A percentile compares a stretch with the other conserved stretches of the same genome.
Evolutionary conservation across 2,329 filamentous ascomycete species (phyloP).

Genomic region (Ascochyta pisi): DNA sequence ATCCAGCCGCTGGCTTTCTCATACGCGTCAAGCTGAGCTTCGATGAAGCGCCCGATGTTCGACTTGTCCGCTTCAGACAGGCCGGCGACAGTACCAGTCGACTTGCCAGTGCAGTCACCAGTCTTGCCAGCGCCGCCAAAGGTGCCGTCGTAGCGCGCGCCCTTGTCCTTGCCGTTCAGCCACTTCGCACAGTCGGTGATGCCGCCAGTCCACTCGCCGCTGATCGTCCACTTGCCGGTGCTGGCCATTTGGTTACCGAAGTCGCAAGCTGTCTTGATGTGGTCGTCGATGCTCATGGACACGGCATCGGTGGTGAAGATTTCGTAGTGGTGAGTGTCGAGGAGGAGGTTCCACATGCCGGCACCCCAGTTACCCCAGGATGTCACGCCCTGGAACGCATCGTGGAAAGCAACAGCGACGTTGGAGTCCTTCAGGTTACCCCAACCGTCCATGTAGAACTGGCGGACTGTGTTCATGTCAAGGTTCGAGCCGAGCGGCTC

Average conservation of each 20-base stretch:
- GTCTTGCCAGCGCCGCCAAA: slow-evolving; percentile 47
- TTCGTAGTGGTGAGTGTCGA: slow-evolving; percentile 59
- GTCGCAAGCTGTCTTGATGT: slow-evolving; percentile 52
- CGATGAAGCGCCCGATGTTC: slow-evolving; percentile 55
- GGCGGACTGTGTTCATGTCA: slow-evolving; percentile 52
- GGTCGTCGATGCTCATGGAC: slow-evolving; percentile 47
- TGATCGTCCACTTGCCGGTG: slow-evolving; percentile 56
- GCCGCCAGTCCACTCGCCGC: slow-evolving; percentile 57
- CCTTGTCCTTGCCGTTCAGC: slow-evolving; percentile 56
- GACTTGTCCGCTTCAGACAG: slow-evolving; percentile 52
- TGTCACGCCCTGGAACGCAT: slow-evolving; percentile 55
- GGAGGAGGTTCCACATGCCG: slow-evolving; percentile 53
- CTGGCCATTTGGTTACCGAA: slow-evolving; percentile 56
- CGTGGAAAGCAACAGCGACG: slow-evolving; percentile 55
- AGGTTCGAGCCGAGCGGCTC: slow-evolving; percentile 55
- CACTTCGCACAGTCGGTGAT: slow-evolving; percentile 58
- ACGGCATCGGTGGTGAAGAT: slow-evolving; percentile 53
- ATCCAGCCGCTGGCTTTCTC: slow-evolving; percentile 59
- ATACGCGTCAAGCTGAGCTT: slow-evolving; percentile 56
- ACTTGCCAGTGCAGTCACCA: slow-evolving; percentile 55
- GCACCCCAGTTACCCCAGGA: slow-evolving; percentile 54
- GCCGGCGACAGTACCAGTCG: slow-evolving; percentile 51
- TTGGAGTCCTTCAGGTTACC: slow-evolving; percentile 52
- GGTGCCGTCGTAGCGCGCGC: slow-evolving; percentile 56
- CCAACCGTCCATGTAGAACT: slow-evolving; percentile 59